Evolutionary conservation across 2,329 filamentous ascomycete genomes (phyloP).

Genomic region (Pseudopyricularia cyperi): DNA sequence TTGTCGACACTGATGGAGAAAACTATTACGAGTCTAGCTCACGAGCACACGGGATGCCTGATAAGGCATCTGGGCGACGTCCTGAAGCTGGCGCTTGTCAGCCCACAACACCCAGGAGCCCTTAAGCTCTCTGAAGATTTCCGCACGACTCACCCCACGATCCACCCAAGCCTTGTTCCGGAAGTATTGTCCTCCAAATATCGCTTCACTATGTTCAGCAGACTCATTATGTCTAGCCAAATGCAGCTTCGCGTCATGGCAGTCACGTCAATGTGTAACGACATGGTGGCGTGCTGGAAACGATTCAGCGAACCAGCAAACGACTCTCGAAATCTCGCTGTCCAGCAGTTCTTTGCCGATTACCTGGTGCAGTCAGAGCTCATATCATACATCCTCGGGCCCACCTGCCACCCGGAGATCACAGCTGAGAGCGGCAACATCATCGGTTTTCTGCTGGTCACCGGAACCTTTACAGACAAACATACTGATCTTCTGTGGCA

Average conservation of each 20-base stretch:
- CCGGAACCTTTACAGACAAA: conserved; percentile 53
- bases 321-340: conserved; percentile 21
- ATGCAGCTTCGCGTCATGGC: conserved; percentile 83
- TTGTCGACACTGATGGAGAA: conserved; percentile 39
- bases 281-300: conserved; percentile 56
- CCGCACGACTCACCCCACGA: conserved; percentile 19
- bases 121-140: conserved; percentile 17
- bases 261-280: conserved; percentile 57
- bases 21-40: conserved; percentile 35
- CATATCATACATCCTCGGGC: conserved; percentile 76
- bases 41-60: conserved; percentile 26
- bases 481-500: conserved; percentile 79
- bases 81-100: conserved; percentile 23
- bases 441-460: conserved; percentile 75
- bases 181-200: conserved; percentile 49
- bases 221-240: conserved; percentile 67
- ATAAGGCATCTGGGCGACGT: conserved; percentile 30
- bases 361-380: conserved; percentile 59
- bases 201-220: conserved; percentile 56
- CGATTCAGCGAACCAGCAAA: conserved; percentile 33
- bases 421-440: conserved; percentile 73
- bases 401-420: conserved; percentile 85
- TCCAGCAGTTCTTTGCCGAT: conserved; percentile 55
- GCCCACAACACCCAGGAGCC: conserved; percentile 22
- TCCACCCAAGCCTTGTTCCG: conserved; percentile 23